These are phyloP conservation scores for Hygrophila difformis DNA, from an alignment of 257 asterid genomes.

Conservation along the genomic window DNA sequence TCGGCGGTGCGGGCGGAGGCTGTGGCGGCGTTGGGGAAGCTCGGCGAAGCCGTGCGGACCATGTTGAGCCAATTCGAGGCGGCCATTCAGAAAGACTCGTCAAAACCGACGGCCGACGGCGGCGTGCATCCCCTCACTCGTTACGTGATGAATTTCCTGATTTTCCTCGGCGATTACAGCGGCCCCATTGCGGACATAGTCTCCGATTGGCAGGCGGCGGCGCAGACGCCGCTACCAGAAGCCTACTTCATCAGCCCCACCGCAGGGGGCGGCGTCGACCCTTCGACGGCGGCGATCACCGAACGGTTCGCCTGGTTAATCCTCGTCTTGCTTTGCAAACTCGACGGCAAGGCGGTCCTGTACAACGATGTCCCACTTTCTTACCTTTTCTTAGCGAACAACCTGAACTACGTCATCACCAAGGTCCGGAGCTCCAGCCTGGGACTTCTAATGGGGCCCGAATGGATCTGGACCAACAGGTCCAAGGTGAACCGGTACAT, in stretches of 20 bases:
- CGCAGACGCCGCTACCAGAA: conserved; percentile 46
- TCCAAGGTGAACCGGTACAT: conserved; percentile 43
- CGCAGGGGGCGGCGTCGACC: conserved; percentile 23
- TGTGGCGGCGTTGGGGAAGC: conserved; percentile 41
- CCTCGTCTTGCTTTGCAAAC: conserved; percentile 74
- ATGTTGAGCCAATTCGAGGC: conserved; percentile 66
- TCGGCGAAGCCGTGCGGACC: conserved; percentile 54
- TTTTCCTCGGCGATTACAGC: conserved; percentile 68
- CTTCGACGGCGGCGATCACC: conserved; percentile 34
- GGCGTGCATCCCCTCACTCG: conserved; percentile 82
- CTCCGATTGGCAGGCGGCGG: conserved; percentile 36
- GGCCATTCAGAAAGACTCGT: conserved; percentile 73
- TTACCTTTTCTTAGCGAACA: conserved; percentile 69
- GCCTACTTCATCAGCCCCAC: conserved; percentile 48
- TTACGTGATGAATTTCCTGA: conserved; percentile 79
- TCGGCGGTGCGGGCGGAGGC: conserved; percentile 49
- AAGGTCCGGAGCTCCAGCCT: conserved; percentile 53
- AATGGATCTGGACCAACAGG: conserved; percentile 50
- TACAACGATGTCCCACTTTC: conserved; percentile 65
- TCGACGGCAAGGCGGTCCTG: conserved; percentile 61
- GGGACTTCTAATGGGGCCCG: conserved; percentile 50
- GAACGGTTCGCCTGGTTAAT: conserved; percentile 62
- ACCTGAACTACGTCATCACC: conserved; percentile 66
- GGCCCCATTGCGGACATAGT: conserved; percentile 52
- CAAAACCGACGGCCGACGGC: conserved; percentile 50